Evolutionary conservation across 257 asterid species (phyloP).

Genomic region (Solanum tarijense): DNA sequence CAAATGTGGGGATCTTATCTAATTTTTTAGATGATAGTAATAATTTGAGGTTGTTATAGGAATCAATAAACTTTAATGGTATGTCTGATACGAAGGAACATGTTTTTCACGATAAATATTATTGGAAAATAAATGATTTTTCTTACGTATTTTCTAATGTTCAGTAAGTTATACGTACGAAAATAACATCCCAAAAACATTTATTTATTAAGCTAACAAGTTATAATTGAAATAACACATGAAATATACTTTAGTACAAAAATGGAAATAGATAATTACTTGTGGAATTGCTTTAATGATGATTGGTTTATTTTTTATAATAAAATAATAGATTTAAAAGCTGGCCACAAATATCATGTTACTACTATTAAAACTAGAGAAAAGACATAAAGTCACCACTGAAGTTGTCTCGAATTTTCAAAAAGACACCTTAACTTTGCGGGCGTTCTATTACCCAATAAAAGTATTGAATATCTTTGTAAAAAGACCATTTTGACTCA

Average conservation of each 20-base stretch:
- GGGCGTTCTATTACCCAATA: too few relatives aligned
- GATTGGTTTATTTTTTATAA: not conserved
- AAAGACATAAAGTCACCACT: too few relatives aligned
- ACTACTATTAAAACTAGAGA: not conserved
- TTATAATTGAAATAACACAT: not conserved
- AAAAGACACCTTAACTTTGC: too few relatives aligned
- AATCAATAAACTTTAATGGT: not conserved
- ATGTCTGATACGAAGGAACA: too few relatives aligned
- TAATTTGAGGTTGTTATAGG: not conserved
- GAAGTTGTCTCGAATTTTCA: too few relatives aligned
- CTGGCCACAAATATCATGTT: not conserved
- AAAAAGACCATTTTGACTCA: too few relatives aligned
- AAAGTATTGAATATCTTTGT: too few relatives aligned
- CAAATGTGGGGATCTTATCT: not conserved
- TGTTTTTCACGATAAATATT: not conserved
- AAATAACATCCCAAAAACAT: too few relatives aligned
- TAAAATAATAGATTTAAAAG: not conserved
- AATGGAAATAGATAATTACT: not conserved
- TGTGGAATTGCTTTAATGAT: not conserved
- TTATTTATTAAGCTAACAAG: too few relatives aligned
- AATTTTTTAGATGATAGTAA: not conserved
- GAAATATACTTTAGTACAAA: not conserved
- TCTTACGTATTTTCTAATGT: not conserved
- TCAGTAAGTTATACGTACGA: too few relatives aligned
- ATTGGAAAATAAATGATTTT: too few relatives aligned